Evolutionary conservation across 345 rosid species (phyloP).

Genomic region (Odontarrhena argentea): DNA sequence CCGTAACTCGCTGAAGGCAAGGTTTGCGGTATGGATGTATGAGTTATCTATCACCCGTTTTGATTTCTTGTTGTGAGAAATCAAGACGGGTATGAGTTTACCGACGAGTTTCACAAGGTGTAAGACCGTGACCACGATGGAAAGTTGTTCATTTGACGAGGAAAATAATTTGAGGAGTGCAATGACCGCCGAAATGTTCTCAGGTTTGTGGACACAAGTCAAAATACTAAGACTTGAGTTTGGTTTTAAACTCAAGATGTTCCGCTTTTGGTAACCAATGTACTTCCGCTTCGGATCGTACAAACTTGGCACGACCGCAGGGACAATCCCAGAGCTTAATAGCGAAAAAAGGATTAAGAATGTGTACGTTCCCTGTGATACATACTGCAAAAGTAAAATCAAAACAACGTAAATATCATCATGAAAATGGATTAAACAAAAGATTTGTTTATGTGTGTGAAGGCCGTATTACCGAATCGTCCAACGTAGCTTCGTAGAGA

Average conservation of each 20-base stretch:
- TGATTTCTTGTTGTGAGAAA: slow-evolving; percentile 42
- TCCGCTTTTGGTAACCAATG: slow-evolving; percentile 19
- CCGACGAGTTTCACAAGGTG: slow-evolving; percentile 55
- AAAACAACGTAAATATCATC: background rate
- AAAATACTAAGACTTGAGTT: slow-evolving; percentile 44
- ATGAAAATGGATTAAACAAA: background rate
- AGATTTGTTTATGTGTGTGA: background rate
- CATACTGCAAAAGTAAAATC: slow-evolving; percentile 8
- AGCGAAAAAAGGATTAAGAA: slow-evolving; percentile 19
- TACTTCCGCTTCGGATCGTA: slow-evolving; percentile 35
- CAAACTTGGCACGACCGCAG: background rate
- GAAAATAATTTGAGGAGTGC: slow-evolving; percentile 35
- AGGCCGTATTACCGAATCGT: slow-evolving; percentile 10
- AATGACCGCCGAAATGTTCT: slow-evolving; percentile 35
- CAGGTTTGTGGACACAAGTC: slow-evolving; percentile 49
- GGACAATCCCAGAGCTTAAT: slow-evolving; percentile 22
- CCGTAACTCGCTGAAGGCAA: slow-evolving; percentile 13
- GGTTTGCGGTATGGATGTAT: slow-evolving; percentile 17
- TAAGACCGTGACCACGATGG: slow-evolving; percentile 45
- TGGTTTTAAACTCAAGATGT: slow-evolving; percentile 25
- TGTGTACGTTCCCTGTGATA: slow-evolving; percentile 18
- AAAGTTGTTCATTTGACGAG: slow-evolving; percentile 31
- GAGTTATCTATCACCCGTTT: slow-evolving; percentile 20
- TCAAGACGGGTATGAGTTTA: slow-evolving; percentile 43
- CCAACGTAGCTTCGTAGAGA: slow-evolving; percentile 1